Evolutionary conservation across 345 rosid genomes (phyloP), one percentile per base, ranked within the genome.

Genomic region (Ceriops tagal): DNA sequence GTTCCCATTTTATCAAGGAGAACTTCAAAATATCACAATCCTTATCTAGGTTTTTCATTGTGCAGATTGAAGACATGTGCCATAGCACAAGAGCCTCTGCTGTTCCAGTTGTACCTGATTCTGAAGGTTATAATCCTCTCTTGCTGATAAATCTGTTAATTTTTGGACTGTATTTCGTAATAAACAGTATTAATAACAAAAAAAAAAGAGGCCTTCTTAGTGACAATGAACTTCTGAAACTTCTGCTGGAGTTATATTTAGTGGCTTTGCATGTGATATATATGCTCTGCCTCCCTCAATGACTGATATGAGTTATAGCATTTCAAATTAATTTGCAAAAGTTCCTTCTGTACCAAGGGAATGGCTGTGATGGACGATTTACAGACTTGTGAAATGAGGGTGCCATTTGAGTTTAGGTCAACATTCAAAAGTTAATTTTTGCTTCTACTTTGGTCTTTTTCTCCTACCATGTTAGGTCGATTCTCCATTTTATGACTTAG

Each of bases 41-140:
- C 56, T 69, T 58, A 59, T 47, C 16, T 28, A 2, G 18, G 27
- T 52, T n/a, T 56, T 32, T 35, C 34, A 31, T 68, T 68, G 35
- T 72, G 74, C 77, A 92, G 99, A 95, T 95, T 70, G 99, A 88
- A 83, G 81, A 78, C 71, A 90, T 95, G 96, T 92, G 96, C 71
- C 82, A 82, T 74, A 86, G 78, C 75, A 88, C 84, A 65, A 84
- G 71, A 76, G 83, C 96, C 39, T 86, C 90, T 73, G 99, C 96
- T 34, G 91, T 92, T 77, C 99, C 99, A 58, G 85, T 95, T 64
- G 75, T 92, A 75, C 75, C 96, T 76, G 96, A 95, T 78, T 87
- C 96, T 78, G 92, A 85, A 92, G 99, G 99, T 93, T 66, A 63
- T 62, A 43, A 39, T 65, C 11, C 49, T n/a, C 20, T 49, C 52